A percentile compares a stretch with the other conserved stretches of the same genome.
Evolutionary conservation across 2,329 filamentous ascomycete genomes (phyloP).

Genomic region (Botrytis paeoniae): DNA sequence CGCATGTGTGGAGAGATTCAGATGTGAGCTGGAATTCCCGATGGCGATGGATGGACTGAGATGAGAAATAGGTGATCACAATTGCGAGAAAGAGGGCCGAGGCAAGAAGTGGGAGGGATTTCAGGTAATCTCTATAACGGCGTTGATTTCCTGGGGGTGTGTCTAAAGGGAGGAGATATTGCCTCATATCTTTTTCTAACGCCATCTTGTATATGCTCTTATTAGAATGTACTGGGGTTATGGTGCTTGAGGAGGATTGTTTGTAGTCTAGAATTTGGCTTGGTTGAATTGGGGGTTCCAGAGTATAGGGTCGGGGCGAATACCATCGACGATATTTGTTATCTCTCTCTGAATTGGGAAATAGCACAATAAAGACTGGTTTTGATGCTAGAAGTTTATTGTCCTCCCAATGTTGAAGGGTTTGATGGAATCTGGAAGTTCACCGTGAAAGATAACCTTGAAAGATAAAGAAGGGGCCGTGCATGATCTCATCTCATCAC

Average conservation of each 20-base stretch:
- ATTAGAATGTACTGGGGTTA: not conserved
- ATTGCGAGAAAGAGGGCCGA: not conserved
- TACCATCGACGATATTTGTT: not conserved
- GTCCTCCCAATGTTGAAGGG: not conserved
- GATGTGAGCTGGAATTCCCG: not conserved
- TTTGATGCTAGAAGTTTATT: not conserved
- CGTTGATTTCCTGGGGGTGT: not conserved
- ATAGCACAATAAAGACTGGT: not conserved
- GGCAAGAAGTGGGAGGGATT: not conserved
- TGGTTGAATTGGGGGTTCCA: not conserved
- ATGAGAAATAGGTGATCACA: not conserved
- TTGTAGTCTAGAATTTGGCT: not conserved
- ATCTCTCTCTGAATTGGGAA: not conserved
- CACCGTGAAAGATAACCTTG: not conserved
- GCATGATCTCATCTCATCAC: not conserved
- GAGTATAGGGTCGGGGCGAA: not conserved
- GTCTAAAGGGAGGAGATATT: not conserved
- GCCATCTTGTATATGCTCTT: constrained; percentile 2
- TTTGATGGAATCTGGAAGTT: not conserved
- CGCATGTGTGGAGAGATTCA: constrained; percentile 20
- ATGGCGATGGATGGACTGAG: not conserved
- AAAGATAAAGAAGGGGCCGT: constrained; percentile 1
- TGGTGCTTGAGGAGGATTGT: not conserved
- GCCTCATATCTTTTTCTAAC: not conserved
- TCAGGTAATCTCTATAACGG: not conserved